These are phyloP conservation scores for Candida berthetii DNA, from an alignment of 805 yeast genomes.

Conservation along the genomic window DNA sequence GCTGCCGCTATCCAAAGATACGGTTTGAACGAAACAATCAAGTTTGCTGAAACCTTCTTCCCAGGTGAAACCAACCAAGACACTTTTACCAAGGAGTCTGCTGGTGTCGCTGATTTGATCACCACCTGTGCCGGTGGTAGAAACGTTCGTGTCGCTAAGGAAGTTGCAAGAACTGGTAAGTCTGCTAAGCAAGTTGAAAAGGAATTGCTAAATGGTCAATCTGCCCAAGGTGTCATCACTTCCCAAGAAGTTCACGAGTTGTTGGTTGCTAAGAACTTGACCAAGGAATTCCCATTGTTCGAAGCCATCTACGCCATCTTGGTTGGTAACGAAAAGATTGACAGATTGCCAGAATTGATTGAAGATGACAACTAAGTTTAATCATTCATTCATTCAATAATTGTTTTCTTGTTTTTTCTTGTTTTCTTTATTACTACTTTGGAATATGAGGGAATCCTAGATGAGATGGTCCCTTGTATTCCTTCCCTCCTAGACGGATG, in stretches of 20 bases:
- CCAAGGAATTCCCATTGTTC: slow-evolving; percentile 71
- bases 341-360: slow-evolving; percentile 65
- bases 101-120: slow-evolving; percentile 97
- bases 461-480: no score
- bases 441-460: no score
- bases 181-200: slow-evolving; percentile 79
- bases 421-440: no score
- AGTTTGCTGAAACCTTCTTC: slow-evolving; percentile 79
- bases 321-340: slow-evolving; percentile 68
- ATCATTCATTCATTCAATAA: no score
- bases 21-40: slow-evolving; percentile 85
- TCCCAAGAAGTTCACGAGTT: slow-evolving; percentile 84
- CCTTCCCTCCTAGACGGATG: no score
- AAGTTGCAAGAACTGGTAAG: slow-evolving; percentile 76
- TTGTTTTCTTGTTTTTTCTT: no score
- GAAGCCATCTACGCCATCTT: slow-evolving; percentile 74
- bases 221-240: slow-evolving; percentile 93
- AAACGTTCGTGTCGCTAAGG: slow-evolving; percentile 85
- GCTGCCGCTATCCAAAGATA: slow-evolving; percentile 96
- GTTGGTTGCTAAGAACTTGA: slow-evolving; percentile 17
- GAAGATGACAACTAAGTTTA: slow-evolving; percentile 29
- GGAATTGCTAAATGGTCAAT: slow-evolving; percentile 86
- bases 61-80: slow-evolving; percentile 36
- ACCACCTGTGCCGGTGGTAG: slow-evolving; percentile 98
- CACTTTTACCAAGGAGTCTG: slow-evolving; percentile 89